phyloP scores from a whole-genome alignment of 1,139 yeast species.

The Nakaseomyces delphensis region DNA sequence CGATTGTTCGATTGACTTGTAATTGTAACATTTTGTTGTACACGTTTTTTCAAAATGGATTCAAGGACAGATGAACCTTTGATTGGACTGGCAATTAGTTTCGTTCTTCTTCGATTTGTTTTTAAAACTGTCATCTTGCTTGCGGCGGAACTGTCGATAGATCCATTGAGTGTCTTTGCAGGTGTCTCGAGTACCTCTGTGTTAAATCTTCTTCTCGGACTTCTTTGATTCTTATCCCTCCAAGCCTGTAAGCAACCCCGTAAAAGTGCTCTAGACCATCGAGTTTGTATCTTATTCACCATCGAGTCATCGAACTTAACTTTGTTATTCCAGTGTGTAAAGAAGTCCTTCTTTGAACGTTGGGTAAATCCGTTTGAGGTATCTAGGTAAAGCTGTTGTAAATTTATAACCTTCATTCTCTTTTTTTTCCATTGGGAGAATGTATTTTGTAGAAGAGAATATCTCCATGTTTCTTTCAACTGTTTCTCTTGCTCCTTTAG shows the following conservation, averaged over 20 bases:
- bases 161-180: background rate
- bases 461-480: too few relatives aligned
- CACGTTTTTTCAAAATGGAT: conserved; percentile 10
- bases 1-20: background rate
- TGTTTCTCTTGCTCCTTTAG: background rate
- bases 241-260: conserved; percentile 3
- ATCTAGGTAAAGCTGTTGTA: background rate
- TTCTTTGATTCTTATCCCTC: background rate
- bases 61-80: conserved; percentile 14
- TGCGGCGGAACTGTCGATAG: background rate
- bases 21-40: background rate
- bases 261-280: conserved; percentile 5
- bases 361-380: background rate
- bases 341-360: background rate
- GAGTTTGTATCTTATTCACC: background rate
- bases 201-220: background rate
- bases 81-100: conserved; percentile 27
- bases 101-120: conserved; percentile 25
- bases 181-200: background rate
- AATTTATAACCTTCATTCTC: background rate
- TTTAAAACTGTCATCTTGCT: conserved; percentile 9
- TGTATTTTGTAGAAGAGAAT: background rate
- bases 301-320: background rate
- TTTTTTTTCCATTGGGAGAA: background rate
- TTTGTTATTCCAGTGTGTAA: background rate